phyloP scores from a whole-genome alignment of 352 stramenopile genomes.

The Globisporangium nagaii region DNA sequence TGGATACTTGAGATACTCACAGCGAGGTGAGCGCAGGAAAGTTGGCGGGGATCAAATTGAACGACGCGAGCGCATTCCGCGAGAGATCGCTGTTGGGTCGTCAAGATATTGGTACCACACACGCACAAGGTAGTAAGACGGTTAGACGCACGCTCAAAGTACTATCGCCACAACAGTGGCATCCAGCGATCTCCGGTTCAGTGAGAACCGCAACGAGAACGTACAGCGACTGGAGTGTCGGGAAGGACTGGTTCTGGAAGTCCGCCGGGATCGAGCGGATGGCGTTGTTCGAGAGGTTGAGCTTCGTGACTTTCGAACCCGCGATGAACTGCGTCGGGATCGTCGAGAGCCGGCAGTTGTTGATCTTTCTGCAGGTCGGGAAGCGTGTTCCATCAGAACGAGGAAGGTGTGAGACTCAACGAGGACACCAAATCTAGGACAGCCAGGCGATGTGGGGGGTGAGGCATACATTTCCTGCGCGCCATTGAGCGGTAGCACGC shows the following conservation, averaged over 20 bases:
- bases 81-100: slow-evolving; percentile 33
- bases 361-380: slow-evolving; percentile 46
- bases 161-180: too few relatives aligned
- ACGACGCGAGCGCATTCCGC: slow-evolving; percentile 32
- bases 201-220: slow-evolving; percentile 7
- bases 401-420: too few relatives aligned
- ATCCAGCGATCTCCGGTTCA: not conserved
- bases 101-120: too few relatives aligned
- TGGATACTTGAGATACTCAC: slow-evolving; percentile 19
- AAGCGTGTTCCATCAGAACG: too few relatives aligned
- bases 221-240: slow-evolving; percentile 51
- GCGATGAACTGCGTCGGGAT: slow-evolving; percentile 47
- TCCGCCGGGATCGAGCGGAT: slow-evolving; percentile 25
- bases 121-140: too few relatives aligned
- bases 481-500: slow-evolving; percentile 45
- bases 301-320: slow-evolving; percentile 21
- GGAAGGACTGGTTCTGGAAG: slow-evolving; percentile 37
- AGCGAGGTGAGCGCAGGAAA: slow-evolving; percentile 39
- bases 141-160: too few relatives aligned
- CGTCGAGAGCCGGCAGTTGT: slow-evolving; percentile 60
- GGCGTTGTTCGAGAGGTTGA: slow-evolving; percentile 36
- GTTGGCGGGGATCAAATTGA: slow-evolving; percentile 27
- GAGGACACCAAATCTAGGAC: not conserved
- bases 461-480: slow-evolving; percentile 52
- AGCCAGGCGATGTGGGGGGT: too few relatives aligned